A percentile compares a stretch with the other conserved stretches of the same genome.
Evolutionary conservation across 768 basidiomycete genomes (phyloP).

Genomic region (Gymnopilus junonius): DNA sequence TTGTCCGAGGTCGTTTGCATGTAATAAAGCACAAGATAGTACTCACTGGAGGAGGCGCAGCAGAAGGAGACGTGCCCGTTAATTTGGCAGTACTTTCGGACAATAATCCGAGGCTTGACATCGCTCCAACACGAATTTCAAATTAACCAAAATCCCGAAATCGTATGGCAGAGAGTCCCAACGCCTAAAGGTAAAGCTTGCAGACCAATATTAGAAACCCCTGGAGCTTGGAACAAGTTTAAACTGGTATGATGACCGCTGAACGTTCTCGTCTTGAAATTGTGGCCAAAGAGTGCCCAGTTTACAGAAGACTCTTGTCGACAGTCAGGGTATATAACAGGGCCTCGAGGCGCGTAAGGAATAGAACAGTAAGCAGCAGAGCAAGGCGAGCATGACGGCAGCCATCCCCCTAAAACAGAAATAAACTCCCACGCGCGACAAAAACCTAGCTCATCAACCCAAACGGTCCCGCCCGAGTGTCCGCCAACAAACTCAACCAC

Average conservation of each 20-base stretch:
- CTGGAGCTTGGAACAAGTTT: no score
- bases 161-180: not conserved
- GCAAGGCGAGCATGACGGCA: not conserved
- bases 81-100: slow-evolving; percentile 29
- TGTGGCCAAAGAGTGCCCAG: no score
- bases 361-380: not conserved
- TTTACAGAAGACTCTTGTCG: not conserved
- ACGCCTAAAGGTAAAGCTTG: not conserved
- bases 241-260: no score
- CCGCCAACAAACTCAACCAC: slow-evolving; percentile 29
- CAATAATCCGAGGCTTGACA: slow-evolving; percentile 32
- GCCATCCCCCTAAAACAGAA: slow-evolving; percentile 21
- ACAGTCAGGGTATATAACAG: not conserved
- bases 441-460: slow-evolving; percentile 29
- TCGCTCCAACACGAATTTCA: slow-evolving; percentile 5
- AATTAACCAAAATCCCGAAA: not conserved
- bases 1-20: not conserved
- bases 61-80: slow-evolving; percentile 26
- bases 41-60: slow-evolving; percentile 39
- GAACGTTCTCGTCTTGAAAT: no score
- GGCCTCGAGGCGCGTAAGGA: not conserved
- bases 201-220: no score
- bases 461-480: slow-evolving; percentile 48
- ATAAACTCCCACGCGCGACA: slow-evolving; percentile 32
- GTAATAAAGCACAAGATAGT: not conserved